Evolutionary conservation across 2,329 filamentous ascomycete species (phyloP), one percentile per base, ranked within the genome.

Genomic region (Colletotrichum tropicicola): DNA sequence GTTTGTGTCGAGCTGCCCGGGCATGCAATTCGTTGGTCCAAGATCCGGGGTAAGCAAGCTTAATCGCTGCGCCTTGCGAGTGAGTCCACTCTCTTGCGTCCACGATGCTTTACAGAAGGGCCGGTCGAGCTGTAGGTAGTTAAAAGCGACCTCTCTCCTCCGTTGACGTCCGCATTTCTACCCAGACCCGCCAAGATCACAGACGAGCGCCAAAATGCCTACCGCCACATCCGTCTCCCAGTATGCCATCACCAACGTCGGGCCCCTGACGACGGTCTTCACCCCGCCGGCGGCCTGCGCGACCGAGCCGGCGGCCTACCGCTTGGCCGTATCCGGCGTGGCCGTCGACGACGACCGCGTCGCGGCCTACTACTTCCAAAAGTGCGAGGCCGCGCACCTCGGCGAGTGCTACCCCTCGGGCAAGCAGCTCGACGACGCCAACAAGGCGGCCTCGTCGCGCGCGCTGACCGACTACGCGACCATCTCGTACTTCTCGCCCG

Each of bases 181-280:
- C 2, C 0, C 15, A 21, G 6, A 21, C 23, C 21, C 7, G 5
- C 0, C 23, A 43, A 57, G 45, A 15, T 21, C 13, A 15, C 9
- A 12, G 4, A 19, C 39, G 32, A 17, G 10, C 17, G 3, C 2
- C 39, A 70, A 27, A 0, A 75, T 75, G 73, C 71, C 73, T 2
- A 66, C 70, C 7, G 49, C 59, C 2, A 75, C 71, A 7, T 48
- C 47, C 17, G 27, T 58, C 51, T 65, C 57, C 4, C 70, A 69
- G 1, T 52, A 56, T 3, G 53, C 66, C 15, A 55, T 75, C 56
- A 71, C 69, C 56, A 76, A 76, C 53, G 21, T 75, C 21, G 73
- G 74, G 6, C 74, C 72, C 3, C 57, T 76, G 12, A 75, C 73
- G 27, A 73, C 74, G 2, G 72, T 68, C n/a, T 75, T 70, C 55